These are phyloP conservation scores for Alternaria gansuensis DNA, from an alignment of 2,329 filamentous ascomycete species.

Conservation along the genomic window DNA sequence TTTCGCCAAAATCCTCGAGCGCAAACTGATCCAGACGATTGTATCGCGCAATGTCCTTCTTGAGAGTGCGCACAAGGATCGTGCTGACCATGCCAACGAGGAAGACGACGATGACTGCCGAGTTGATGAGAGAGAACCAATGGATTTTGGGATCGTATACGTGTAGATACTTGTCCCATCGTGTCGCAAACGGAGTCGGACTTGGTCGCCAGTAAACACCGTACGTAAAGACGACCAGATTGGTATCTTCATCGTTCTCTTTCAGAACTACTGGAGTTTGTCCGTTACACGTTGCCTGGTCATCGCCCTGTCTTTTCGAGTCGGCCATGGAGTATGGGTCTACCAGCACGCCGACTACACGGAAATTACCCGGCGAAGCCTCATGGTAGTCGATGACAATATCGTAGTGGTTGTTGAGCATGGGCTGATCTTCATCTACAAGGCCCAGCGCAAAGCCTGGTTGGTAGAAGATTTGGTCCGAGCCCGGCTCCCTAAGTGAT, in stretches of 20 bases:
- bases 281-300: slow-evolving; percentile 70
- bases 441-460: slow-evolving; percentile 85
- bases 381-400: slow-evolving; percentile 93
- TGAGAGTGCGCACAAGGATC: slow-evolving; percentile 85
- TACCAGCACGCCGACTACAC: slow-evolving; percentile 92
- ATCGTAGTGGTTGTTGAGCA: slow-evolving; percentile 94
- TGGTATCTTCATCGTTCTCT: slow-evolving; percentile 67
- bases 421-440: slow-evolving; percentile 62
- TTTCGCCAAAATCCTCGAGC: slow-evolving; percentile 86
- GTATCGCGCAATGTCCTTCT: slow-evolving; percentile 95
- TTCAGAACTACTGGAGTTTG: slow-evolving; percentile 70
- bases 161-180: slow-evolving; percentile 98
- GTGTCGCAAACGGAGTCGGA: slow-evolving; percentile 88
- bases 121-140: slow-evolving; percentile 98
- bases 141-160: slow-evolving; percentile 98
- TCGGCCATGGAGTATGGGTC: slow-evolving; percentile 77
- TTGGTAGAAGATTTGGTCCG: slow-evolving; percentile 83
- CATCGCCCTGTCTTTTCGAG: slow-evolving; percentile 60
- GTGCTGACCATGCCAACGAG: slow-evolving; percentile 90
- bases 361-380: slow-evolving; percentile 74
- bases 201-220: slow-evolving; percentile 89
- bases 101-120: slow-evolving; percentile 92
- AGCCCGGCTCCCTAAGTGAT: slow-evolving; percentile 77
- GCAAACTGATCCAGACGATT: slow-evolving; percentile 92
- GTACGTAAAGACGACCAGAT: slow-evolving; percentile 82